These are phyloP conservation scores for Crotalaria pallida DNA, from an alignment of 306 rosid species.

Conservation along the genomic window DNA sequence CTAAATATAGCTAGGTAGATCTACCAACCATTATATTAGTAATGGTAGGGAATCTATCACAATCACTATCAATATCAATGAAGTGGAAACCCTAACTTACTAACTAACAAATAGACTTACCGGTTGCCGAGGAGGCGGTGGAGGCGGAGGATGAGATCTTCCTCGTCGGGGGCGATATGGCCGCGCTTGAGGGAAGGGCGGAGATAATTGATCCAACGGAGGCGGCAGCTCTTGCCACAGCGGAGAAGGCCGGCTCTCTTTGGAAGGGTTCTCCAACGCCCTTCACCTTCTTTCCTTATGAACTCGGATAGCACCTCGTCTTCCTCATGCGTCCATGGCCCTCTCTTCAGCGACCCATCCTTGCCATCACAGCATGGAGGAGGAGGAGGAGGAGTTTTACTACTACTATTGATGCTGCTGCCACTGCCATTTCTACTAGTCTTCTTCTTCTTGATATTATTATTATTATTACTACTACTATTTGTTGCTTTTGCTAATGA, in stretches of 20 bases:
- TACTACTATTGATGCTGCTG: neutral
- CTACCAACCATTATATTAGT: neutral
- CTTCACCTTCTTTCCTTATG: conserved; percentile 74
- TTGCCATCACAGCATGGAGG: conserved; percentile 60
- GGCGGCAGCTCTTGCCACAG: conserved; percentile 91
- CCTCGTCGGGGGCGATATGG: conserved; percentile 86
- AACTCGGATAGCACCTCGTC: conserved; percentile 47
- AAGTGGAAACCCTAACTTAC: neutral
- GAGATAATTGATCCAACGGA: conserved; percentile 94
- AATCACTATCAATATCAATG: too few species aligned
- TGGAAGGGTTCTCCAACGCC: conserved; percentile 81
- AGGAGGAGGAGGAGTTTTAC: conserved; percentile 20
- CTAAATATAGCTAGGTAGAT: neutral
- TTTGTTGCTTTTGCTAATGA: neutral
- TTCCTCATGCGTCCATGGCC: conserved; percentile 86
- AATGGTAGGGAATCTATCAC: neutral
- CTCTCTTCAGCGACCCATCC: conserved; percentile 72
- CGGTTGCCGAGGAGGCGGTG: conserved; percentile 90
- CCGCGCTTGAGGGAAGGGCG: conserved; percentile 89
- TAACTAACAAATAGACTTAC: neutral
- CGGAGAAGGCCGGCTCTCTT: conserved; percentile 74
- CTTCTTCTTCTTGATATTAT: neutral
- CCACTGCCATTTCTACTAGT: neutral
- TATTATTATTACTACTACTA: neutral
- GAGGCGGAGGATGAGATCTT: conserved; percentile 92